Percentiles rank a stretch among this genome's conserved stretches.
Conservation (phyloP, 225 moss, liverwort and hornwort species). For the Lunularia cruciata region DNA sequence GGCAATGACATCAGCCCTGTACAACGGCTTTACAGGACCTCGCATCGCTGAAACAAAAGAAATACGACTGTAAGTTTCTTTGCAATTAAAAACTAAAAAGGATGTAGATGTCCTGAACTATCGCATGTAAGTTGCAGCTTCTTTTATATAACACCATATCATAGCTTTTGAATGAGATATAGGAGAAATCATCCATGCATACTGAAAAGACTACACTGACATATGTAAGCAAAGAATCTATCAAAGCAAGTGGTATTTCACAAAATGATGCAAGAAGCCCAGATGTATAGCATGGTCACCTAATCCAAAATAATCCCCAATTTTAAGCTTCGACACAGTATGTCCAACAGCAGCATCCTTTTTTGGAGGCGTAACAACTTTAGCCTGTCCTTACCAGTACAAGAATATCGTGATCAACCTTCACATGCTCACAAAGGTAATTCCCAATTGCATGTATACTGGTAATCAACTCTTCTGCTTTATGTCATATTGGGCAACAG, state of each 20-base stretch:
- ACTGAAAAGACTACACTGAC: not conserved
- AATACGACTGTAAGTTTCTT: no score
- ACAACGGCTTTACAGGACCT: constrained; percentile 37
- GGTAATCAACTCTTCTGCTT: no score
- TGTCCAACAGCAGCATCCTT: constrained; percentile 24
- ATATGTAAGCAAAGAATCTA: no score
- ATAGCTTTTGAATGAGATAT: no score
- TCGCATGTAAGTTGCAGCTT: no score
- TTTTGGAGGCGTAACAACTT: constrained; percentile 41
- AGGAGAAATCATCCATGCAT: no score
- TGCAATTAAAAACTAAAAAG: constrained; percentile 15
- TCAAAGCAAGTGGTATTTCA: no score
- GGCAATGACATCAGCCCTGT: constrained; percentile 51
- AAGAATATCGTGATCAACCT: no score
- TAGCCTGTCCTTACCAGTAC: constrained; percentile 35
- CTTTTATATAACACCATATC: not conserved
- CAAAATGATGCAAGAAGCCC: not conserved
- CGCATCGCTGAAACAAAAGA: constrained; percentile 43
- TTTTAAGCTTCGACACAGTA: constrained; percentile 38
- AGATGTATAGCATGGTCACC: constrained; percentile 30
- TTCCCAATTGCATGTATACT: no score
- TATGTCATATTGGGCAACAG: no score
- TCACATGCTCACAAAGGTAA: no score
- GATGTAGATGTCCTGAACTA: no score
- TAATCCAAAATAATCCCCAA: constrained; percentile 70